Base-by-base conservation (phyloP, 108 stramenopile species). In the Skeletonema menzelii region DNA sequence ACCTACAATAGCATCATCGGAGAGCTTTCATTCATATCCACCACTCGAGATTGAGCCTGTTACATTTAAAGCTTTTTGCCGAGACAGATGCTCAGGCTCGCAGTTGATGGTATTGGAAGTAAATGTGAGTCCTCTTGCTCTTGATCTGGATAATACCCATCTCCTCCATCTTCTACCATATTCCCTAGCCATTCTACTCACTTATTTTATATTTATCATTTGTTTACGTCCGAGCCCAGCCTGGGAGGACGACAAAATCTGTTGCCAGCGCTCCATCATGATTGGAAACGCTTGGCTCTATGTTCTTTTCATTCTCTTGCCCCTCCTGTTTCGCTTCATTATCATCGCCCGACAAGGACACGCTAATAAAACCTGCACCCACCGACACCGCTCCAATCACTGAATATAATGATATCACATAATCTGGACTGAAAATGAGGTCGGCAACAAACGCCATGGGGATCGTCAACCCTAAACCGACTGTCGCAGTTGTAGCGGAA, bases 361-460 rank as follows among this genome's bases (percentile, higher is more conserved):
- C 40, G 15, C 40, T 42, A 15, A 42, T 42, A 42, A 42, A 42
- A 12, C 40, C 40, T n/a, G 5, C 3, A n/a, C 40, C 40, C 15
- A 42, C 40, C 0, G 40, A 3, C 14, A 42, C 40, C 0, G 40
- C 40, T 4, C 40, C 40, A 5, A 42, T n/a, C 2, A 42, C 40
- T 42, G 40, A 42, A 42, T 42, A 42, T 4, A 42, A 4, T 15
- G 40, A 42, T 42, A 42, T 42, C 14, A 42, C 40, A 15, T 15
- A 15, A 15, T 42, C 15, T n/a, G 40, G 40, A 42, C 40, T 15
- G 15, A 42, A 42, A 42, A 42, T 42, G 15, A 42, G 40, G 46
- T 79, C 77, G 24, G 63, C 53, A 17, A 73, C 34, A 30, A 79
- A 79, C 15, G 71, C 77, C 49, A 79, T 59, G 55, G 77, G 77